These are phyloP conservation scores for Rosa lucieae DNA, from an alignment of 306 rosid species.

Conservation along the genomic window DNA sequence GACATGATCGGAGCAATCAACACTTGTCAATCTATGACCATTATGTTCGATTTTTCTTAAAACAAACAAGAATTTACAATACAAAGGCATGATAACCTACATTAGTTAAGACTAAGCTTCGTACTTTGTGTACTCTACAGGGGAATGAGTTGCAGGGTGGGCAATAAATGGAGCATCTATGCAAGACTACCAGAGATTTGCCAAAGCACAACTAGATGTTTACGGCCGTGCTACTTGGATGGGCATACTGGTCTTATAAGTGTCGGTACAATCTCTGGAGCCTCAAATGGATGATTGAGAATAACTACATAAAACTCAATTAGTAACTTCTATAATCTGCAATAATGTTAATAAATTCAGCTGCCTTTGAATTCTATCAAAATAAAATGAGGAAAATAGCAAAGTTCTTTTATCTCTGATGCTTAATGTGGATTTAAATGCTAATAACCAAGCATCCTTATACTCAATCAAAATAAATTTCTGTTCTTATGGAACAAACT, in stretches of 20 bases:
- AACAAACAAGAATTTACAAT: neutral
- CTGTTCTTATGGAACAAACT: neutral
- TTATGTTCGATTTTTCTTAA: neutral
- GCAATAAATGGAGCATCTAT: constrained; percentile 31
- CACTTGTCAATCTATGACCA: neutral
- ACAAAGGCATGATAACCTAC: neutral
- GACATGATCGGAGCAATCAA: neutral
- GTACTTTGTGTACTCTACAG: constrained; percentile 22
- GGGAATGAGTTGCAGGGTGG: constrained; percentile 63
- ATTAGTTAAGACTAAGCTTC: neutral
- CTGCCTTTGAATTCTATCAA: neutral
- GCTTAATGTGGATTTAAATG: neutral
- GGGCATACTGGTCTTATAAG: constrained; percentile 66
- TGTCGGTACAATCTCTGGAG: constrained; percentile 40
- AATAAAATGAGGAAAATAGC: neutral
- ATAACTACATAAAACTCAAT: constrained; percentile 30
- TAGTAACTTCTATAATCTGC: neutral
- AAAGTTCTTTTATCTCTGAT: neutral
- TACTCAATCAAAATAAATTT: neutral
- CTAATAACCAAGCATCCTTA: neutral
- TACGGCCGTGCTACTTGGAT: constrained; percentile 52
- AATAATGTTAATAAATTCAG: neutral
- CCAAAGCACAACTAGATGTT: constrained; percentile 38
- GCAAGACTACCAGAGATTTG: constrained; percentile 37
- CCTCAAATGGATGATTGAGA: constrained; percentile 54